A percentile compares a stretch with the other conserved stretches of the same genome.
These are phyloP conservation scores for Lablab purpureus DNA, from an alignment of 306 rosid genomes.

Conservation along the genomic window DNA sequence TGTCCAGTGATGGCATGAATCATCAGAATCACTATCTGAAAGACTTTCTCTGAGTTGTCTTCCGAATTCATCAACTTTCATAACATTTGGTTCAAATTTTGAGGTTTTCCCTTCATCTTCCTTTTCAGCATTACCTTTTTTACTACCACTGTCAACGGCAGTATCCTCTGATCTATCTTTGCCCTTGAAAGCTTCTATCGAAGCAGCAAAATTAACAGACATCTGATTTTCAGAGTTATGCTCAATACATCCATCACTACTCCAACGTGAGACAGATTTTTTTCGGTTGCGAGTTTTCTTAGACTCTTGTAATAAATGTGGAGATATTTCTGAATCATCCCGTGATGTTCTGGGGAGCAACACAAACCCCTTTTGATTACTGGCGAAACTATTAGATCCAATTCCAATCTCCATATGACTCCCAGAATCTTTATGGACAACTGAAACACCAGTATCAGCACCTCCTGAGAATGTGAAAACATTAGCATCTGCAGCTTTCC, in stretches of 20 bases:
- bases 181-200: slow-evolving; percentile 48
- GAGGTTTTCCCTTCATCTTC: slow-evolving; percentile 55
- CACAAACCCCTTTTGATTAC: slow-evolving; percentile 45
- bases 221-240: slow-evolving; percentile 53
- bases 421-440: slow-evolving; percentile 45
- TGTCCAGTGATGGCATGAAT: slow-evolving; percentile 55
- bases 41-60: slow-evolving; percentile 76
- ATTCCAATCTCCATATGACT: slow-evolving; percentile 44
- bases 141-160: slow-evolving; percentile 48
- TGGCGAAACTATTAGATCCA: slow-evolving; percentile 46
- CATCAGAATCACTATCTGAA: slow-evolving; percentile 78
- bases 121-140: slow-evolving; percentile 48
- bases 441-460: slow-evolving; percentile 48
- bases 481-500: slow-evolving; percentile 49
- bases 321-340: slow-evolving; percentile 50
- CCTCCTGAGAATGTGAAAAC: slow-evolving; percentile 45
- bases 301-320: slow-evolving; percentile 46
- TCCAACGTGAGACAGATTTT: slow-evolving; percentile 43
- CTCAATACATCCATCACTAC: slow-evolving; percentile 48
- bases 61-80: slow-evolving; percentile 87
- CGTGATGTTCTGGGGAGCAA: slow-evolving; percentile 44
- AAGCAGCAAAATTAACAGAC: slow-evolving; percentile 40
- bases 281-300: slow-evolving; percentile 32
- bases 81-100: slow-evolving; percentile 53
- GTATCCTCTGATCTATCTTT: slow-evolving; percentile 49